Base-by-base conservation (phyloP, 371 early-diverging fungal species). In the Syncephalastrum sp. region DNA sequence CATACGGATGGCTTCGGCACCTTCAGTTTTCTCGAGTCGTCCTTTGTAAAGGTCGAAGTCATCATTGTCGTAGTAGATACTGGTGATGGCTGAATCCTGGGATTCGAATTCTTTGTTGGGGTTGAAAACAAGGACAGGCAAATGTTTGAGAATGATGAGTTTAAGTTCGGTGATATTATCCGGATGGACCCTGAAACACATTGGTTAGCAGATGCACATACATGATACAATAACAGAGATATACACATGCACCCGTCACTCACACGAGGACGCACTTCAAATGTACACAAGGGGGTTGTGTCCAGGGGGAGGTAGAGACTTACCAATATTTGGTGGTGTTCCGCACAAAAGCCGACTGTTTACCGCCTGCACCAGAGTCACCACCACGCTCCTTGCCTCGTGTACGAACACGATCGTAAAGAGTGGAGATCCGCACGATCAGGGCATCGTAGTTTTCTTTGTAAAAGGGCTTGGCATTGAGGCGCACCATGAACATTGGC, bases 101-200 rank as follows among this genome's bases (percentile, higher is more conserved):
- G 79, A 65, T 50, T 84, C 77, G 48, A 82, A 80, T 44, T 81
- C 87, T 75, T 79, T 91, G 79, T 93, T 93, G 42, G 89, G 84
- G 59, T 87, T 88, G 72, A 96, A 99, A 12, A 99, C 87, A 53
- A 98, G 84, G 25, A 99, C 96, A 15, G 99, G 99, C 33, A 99
- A 84, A 67, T 98, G 89, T 73, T 93, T 93, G 43, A 99, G 84
- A 60, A 99, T 95, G 59, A 87, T 81, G 54, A 92, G 82, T 70
- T 97, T 95, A 61, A 99, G 86, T 63, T 97, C 97, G 52, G 94
- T 94, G 48, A 99, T 91, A 71, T 99, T 99, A 73, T 99, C 98
- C 4, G 94, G 92, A 67, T 97, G 97, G 3, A 99, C 96, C 99
- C 80, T 79, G 47, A 29, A 57, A 27, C 21, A n/a, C 15, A 60